phyloP scores from a whole-genome alignment of 1,139 yeast species.

The Pichia sp. region DNA sequence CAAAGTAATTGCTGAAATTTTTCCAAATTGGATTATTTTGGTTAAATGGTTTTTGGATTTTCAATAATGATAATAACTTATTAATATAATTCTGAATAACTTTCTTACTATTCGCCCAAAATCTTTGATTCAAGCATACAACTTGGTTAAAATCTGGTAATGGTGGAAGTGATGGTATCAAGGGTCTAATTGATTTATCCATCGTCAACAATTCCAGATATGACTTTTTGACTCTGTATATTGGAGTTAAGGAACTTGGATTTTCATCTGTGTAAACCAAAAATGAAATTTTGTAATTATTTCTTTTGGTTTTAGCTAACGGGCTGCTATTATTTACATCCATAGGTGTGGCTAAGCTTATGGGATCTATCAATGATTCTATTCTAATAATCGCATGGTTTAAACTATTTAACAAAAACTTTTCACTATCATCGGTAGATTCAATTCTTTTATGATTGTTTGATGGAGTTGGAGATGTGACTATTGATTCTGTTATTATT shows the following conservation, averaged over 20 bases:
- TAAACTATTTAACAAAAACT: slow-evolving; percentile 45
- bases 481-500: neutral
- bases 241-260: slow-evolving; percentile 22
- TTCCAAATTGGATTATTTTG: slow-evolving; percentile 21
- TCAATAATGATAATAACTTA: slow-evolving; percentile 17
- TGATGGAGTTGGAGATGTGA: neutral
- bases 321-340: slow-evolving; percentile 2
- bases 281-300: slow-evolving; percentile 25
- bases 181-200: slow-evolving; percentile 22
- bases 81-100: slow-evolving; percentile 26
- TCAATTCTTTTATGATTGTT: neutral
- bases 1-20: slow-evolving; percentile 23
- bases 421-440: slow-evolving; percentile 14
- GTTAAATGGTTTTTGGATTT: slow-evolving; percentile 9
- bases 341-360: slow-evolving; percentile 5
- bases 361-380: slow-evolving; percentile 44
- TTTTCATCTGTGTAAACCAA: slow-evolving; percentile 26
- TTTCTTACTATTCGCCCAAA: slow-evolving; percentile 28
- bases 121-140: slow-evolving; percentile 23
- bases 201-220: slow-evolving; percentile 22
- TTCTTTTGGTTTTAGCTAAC: slow-evolving; percentile 24
- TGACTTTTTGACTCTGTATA: slow-evolving; percentile 23
- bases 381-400: slow-evolving; percentile 48
- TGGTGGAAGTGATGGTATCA: slow-evolving; percentile 36
- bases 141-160: slow-evolving; percentile 53